Base-by-base conservation (phyloP, 306 rosid species). In the Sicyos edulis region DNA sequence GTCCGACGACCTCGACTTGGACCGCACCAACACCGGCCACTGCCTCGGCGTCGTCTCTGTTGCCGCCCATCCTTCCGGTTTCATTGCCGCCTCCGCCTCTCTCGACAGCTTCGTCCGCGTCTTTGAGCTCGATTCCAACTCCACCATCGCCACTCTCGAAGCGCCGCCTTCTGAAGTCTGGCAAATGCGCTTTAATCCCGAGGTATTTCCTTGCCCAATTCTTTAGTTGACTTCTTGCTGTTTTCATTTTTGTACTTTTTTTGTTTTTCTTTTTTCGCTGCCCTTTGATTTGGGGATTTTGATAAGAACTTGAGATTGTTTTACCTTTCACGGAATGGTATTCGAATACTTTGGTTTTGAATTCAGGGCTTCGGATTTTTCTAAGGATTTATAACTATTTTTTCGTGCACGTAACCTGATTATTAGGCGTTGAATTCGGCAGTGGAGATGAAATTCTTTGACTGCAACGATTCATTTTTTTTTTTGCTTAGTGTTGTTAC, bases 91-190 rank as follows among this genome's bases (percentile, higher is more conserved):
- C 44, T 88, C 97, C 14, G 92, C 97, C 44, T 93, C 99, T 16
- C 92, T 93, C n/a, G 99, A 93, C 65, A 93, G 97, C 79, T 91
- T 91, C 32, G 86, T 93, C 15, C 84, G 97, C 11, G 91, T 93
- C 26, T 93, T 93, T 64, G 91, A 93, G 37, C 97, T 93, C 12
- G 97, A 88, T 75, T 78, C 99, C 63, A 93, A 93, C 77, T 56
- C 82, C 65, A 93, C 99, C 73, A 75, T 93, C 66, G 95, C 97
- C 37, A 91, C 92, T 14, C 92, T 91, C 63, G 99, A 93, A 71
- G 95, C 99, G 50, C 99, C 97, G 2, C 99, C 99, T 2, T 93
- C 99, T 52, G 97, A 91, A 81, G 96, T 93, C 76, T 93, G 97
- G 99, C 97, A 93, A 81, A 82, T 93, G 87, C 88, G 89, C 50